A percentile compares a stretch with the other conserved stretches of the same genome.
Evolutionary conservation across 371 early-diverging fungal species (phyloP).

Genomic region (Nematocida minor): DNA sequence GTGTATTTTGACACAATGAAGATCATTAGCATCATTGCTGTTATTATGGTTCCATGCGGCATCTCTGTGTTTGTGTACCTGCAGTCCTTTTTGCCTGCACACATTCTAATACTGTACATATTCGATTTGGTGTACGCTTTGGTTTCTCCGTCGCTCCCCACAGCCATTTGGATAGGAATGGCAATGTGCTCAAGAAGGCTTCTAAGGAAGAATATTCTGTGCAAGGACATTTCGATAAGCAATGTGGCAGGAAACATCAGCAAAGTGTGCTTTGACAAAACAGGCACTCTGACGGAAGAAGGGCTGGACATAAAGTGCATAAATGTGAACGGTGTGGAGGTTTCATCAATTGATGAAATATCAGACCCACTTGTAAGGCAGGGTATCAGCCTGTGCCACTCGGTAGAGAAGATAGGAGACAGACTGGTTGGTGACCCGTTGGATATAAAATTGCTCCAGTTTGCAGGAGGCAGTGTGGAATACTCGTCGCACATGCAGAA

Average conservation of each 20-base stretch:
- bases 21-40: background rate
- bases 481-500: background rate
- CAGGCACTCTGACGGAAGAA: constrained; percentile 95
- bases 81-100: background rate
- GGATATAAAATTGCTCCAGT: constrained; percentile 94
- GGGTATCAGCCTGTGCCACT: constrained; percentile 88
- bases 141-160: constrained; percentile 70
- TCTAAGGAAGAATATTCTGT: constrained; percentile 74
- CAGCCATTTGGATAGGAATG: constrained; percentile 88
- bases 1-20: constrained; percentile 85
- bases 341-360: constrained; percentile 2
- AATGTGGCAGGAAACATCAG: constrained; percentile 88
- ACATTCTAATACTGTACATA: constrained; percentile 30
- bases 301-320: constrained; percentile 88
- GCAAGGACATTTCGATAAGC: constrained; percentile 82
- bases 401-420: constrained; percentile 78
- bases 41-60: constrained; percentile 4
- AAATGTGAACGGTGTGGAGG: constrained; percentile 58
- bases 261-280: constrained; percentile 96
- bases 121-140: constrained; percentile 58
- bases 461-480: constrained; percentile 71
- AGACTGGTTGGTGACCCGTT: constrained; percentile 89
- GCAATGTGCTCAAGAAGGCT: constrained; percentile 80
- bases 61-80: constrained; percentile 12
- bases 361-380: background rate